Conservation (phyloP, 257 asterid genomes). For the Penstemon davidsonii region DNA sequence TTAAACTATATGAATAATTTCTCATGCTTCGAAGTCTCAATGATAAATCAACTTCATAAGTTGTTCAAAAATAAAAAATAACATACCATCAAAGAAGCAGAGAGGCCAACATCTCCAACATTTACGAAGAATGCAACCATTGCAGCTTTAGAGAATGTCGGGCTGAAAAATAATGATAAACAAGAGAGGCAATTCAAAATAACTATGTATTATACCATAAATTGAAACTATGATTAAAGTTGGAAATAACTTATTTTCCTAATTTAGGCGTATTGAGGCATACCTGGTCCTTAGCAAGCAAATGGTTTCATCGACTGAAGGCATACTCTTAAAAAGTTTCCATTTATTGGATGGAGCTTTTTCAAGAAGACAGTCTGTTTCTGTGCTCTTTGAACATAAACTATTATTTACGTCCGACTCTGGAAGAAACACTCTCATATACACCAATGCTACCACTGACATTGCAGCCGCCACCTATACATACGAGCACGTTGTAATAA, state of each 20-base stretch:
- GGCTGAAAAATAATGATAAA: constrained; percentile 37
- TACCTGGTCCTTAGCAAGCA: constrained; percentile 74
- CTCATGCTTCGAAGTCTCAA: too few relatives aligned
- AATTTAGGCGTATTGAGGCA: neutral
- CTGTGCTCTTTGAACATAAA: constrained; percentile 31
- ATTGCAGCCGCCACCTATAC: constrained; percentile 76
- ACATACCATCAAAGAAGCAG: constrained; percentile 64
- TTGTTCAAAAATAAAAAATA: neutral
- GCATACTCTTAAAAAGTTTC: constrained; percentile 49
- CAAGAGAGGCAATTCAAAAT: too few relatives aligned
- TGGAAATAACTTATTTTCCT: too few relatives aligned
- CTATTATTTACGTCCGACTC: constrained; percentile 44
- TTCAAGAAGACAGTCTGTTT: constrained; percentile 59
- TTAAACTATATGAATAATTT: too few relatives aligned
- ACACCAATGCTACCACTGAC: constrained; percentile 56
- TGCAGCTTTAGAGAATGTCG: constrained; percentile 78
- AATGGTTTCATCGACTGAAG: constrained; percentile 59
- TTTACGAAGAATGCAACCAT: constrained; percentile 62
- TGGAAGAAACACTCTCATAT: constrained; percentile 75
- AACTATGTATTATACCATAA: too few relatives aligned
- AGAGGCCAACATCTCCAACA: constrained; percentile 77
- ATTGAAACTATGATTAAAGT: too few relatives aligned
- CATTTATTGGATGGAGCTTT: constrained; percentile 55
- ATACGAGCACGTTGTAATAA: neutral
- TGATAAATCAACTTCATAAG: too few relatives aligned